Conservation (phyloP, 495 filamentous ascomycete genomes). For the Polyplosphaeria fusca region DNA sequence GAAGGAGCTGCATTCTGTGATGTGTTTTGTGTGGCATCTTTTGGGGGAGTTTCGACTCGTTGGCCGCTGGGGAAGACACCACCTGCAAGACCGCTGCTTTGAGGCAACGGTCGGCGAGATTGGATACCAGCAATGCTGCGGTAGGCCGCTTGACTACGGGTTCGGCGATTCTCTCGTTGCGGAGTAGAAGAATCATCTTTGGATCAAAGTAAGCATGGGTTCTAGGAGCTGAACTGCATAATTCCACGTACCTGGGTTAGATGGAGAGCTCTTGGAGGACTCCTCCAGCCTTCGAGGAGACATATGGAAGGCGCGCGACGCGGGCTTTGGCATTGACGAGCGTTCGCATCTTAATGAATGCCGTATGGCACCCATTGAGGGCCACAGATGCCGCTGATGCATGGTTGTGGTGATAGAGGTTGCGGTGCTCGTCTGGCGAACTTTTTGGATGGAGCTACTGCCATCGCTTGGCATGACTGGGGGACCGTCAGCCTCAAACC, state of each 20-base stretch:
- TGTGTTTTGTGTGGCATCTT: no score
- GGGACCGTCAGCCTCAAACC: no score
- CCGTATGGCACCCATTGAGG: conserved; percentile 25
- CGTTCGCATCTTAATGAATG: conserved; percentile 2
- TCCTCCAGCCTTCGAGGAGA: conserved; percentile 11
- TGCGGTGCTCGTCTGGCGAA: neutral
- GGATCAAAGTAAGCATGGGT: no score
- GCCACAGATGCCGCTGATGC: conserved; percentile 19
- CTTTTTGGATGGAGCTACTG: neutral
- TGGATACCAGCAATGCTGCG: neutral
- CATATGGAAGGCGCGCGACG: conserved; percentile 6
- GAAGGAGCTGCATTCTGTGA: neutral
- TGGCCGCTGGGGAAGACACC: conserved; percentile 2
- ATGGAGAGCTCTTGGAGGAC: no score
- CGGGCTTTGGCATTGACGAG: conserved; percentile 3
- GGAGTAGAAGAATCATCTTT: no score
- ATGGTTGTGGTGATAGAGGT: conserved; percentile 2
- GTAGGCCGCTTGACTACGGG: neutral
- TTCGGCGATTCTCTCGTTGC: conserved; percentile 9
- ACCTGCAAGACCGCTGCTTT: neutral
- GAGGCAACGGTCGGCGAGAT: neutral
- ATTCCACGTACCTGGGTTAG: neutral
- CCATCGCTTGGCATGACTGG: no score
- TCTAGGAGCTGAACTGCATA: no score
- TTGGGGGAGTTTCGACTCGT: no score